phyloP scores from a whole-genome alignment of 2,329 filamentous ascomycete genomes.

The Mollisia scopiformis region DNA sequence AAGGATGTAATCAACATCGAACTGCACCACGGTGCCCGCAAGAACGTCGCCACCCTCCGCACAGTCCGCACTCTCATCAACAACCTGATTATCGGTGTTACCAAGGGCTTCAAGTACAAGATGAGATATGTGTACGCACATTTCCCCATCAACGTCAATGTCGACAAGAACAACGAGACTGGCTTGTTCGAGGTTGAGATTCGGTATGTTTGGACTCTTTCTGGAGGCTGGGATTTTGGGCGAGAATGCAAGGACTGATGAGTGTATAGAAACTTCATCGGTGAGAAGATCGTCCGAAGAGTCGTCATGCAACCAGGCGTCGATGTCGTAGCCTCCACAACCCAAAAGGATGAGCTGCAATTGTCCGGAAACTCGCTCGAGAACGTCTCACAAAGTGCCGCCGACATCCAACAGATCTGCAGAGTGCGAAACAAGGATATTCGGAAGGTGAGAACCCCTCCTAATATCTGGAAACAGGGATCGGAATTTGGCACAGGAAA shows the following conservation, averaged over 20 bases:
- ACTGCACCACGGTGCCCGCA: constrained; percentile 97
- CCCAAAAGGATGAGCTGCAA: constrained; percentile 97
- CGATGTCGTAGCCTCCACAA: constrained; percentile 85
- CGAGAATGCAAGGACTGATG: constrained; percentile 37
- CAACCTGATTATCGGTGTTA: constrained; percentile 98
- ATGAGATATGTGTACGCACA: constrained; percentile 99
- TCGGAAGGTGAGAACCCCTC: constrained; percentile 73
- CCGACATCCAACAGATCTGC: constrained; percentile 99
- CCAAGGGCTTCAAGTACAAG: constrained; percentile 99
- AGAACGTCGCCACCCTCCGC: constrained; percentile 96
- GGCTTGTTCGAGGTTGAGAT: constrained; percentile 93
- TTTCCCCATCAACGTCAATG: constrained; percentile 99
- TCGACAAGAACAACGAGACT: constrained; percentile 94
- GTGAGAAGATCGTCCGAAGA: constrained; percentile 98
- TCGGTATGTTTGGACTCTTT: constrained; percentile 63
- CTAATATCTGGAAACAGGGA: too few species aligned
- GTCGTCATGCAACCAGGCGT: constrained; percentile 90
- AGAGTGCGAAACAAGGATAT: constrained; percentile 99
- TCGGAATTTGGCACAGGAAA: too few species aligned
- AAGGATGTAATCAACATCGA: constrained; percentile 92
- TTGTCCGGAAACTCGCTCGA: constrained; percentile 94
- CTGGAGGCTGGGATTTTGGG: constrained; percentile 1
- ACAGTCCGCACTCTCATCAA: constrained; percentile 98
- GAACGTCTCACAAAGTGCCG: constrained; percentile 95
- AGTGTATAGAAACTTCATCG: constrained; percentile 82